Evolutionary conservation across 2,329 filamentous ascomycete species (phyloP).

Genomic region (Penicillium sp.): DNA sequence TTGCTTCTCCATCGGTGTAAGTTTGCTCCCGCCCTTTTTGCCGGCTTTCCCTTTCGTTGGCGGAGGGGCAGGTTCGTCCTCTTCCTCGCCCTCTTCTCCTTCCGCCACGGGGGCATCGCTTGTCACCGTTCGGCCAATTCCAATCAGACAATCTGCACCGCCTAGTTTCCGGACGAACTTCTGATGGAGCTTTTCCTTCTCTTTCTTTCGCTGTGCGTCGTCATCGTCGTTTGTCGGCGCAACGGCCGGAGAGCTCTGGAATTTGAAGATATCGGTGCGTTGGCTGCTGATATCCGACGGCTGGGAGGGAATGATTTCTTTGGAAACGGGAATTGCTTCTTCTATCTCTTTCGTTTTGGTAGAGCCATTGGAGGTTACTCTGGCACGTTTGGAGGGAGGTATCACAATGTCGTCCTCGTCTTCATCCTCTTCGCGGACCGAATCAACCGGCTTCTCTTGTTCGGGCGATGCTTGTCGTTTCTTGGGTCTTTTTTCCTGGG

Average conservation of each 20-base stretch:
- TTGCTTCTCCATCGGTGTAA: slow-evolving; percentile 93
- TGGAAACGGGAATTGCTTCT: slow-evolving; percentile 10
- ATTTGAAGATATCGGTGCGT: slow-evolving; percentile 64
- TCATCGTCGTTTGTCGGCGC: slow-evolving; percentile 41
- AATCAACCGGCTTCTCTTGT: slow-evolving; percentile 10
- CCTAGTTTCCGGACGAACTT: slow-evolving; percentile 92
- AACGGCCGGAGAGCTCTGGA: slow-evolving; percentile 55
- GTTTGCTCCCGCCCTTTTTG: slow-evolving; percentile 79
- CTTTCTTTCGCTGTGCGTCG: slow-evolving; percentile 56
- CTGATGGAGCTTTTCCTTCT: slow-evolving; percentile 74
- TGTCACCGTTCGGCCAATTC: slow-evolving; percentile 64
- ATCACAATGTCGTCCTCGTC: slow-evolving; percentile 47
- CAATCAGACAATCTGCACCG: slow-evolving; percentile 76
- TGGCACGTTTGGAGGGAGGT: slow-evolving; percentile 48
- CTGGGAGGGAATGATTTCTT: slow-evolving; percentile 10
- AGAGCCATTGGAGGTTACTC: slow-evolving; percentile 26
- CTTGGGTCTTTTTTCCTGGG: slow-evolving; percentile 9
- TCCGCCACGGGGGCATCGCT: slow-evolving; percentile 60
- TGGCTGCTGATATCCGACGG: slow-evolving; percentile 45
- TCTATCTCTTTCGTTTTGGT: slow-evolving; percentile 1
- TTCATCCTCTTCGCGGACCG: slow-evolving; percentile 23
- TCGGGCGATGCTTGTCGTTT: slow-evolving; percentile 17
- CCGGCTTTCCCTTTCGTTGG: slow-evolving; percentile 52
- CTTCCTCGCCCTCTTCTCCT: slow-evolving; percentile 62
- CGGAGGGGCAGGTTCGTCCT: slow-evolving; percentile 53